Conservation (phyloP, 768 basidiomycete genomes). For the Hemileccinum rubropunctum region DNA sequence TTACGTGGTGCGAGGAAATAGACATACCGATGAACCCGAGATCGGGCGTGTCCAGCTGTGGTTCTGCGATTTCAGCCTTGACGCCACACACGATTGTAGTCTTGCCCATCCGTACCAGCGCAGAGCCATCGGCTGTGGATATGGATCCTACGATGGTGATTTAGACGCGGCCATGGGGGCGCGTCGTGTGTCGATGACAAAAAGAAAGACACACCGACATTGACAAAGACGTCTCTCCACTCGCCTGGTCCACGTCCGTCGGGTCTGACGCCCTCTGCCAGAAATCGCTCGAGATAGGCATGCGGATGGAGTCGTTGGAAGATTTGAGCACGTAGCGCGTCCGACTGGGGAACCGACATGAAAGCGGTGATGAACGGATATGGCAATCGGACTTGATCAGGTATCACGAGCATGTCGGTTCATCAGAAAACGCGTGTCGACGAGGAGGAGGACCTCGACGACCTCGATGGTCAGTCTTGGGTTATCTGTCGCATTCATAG, state of each 20-base stretch:
- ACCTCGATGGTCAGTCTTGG: conserved; percentile 38
- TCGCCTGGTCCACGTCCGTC: conserved; percentile 71
- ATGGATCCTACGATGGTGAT: conserved; percentile 72
- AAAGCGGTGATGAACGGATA: not conserved
- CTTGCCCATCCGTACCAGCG: conserved; percentile 85
- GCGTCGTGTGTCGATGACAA: not conserved
- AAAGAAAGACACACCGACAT: conserved; percentile 61
- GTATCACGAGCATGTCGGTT: conserved; percentile 8
- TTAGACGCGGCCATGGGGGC: no score
- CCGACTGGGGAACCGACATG: conserved; percentile 17
- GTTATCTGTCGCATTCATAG: not conserved
- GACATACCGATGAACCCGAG: conserved; percentile 80
- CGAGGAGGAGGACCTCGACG: conserved; percentile 40
- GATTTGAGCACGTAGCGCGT: conserved; percentile 37
- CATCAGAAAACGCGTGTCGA: conserved; percentile 22
- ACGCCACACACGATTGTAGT: conserved; percentile 97
- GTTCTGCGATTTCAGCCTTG: conserved; percentile 93
- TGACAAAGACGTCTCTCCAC: conserved; percentile 76
- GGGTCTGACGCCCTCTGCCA: conserved; percentile 73
- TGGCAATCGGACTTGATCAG: not conserved
- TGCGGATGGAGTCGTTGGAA: conserved; percentile 90
- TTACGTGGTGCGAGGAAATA: conserved; percentile 32
- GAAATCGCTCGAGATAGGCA: conserved; percentile 83
- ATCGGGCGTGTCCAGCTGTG: conserved; percentile 70
- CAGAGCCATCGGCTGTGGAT: conserved; percentile 90